These are phyloP conservation scores for Pseudogymnoascus sp. DNA, from an alignment of 2,329 filamentous ascomycete species.

Conservation along the genomic window DNA sequence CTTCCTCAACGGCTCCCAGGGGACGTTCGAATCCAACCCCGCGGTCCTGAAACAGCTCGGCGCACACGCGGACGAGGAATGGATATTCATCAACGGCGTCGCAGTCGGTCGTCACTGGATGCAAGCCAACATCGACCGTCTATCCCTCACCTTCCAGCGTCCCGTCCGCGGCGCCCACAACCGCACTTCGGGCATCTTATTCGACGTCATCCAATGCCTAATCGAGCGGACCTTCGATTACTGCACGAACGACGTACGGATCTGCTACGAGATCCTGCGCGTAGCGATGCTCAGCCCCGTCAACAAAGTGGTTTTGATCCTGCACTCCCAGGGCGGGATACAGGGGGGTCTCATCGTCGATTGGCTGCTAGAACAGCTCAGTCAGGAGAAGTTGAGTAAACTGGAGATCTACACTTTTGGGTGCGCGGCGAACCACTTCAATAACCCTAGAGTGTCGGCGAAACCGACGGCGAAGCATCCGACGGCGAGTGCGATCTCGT, in stretches of 20 bases:
- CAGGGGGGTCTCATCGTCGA: slow-evolving; percentile 65
- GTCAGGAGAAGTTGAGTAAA: slow-evolving; percentile 55
- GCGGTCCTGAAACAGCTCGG: slow-evolving; percentile 41
- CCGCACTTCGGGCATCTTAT: slow-evolving; percentile 60
- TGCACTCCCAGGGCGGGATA: slow-evolving; percentile 72
- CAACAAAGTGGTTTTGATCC: slow-evolving; percentile 59
- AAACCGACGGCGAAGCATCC: slow-evolving; percentile 29
- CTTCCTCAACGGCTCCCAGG: slow-evolving; percentile 42
- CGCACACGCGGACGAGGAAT: slow-evolving; percentile 53
- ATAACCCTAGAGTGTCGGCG: slow-evolving; percentile 54
- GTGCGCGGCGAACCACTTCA: slow-evolving; percentile 72
- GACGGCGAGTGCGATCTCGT: slow-evolving; percentile 47
- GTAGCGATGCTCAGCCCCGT: slow-evolving; percentile 50
- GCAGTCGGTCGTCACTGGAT: slow-evolving; percentile 57
- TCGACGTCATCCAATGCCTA: slow-evolving; percentile 69
- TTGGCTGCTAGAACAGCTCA: slow-evolving; percentile 65
- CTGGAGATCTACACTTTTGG: slow-evolving; percentile 74
- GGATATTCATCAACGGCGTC: slow-evolving; percentile 75
- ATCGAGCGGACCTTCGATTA: slow-evolving; percentile 68
- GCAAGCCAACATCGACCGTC: slow-evolving; percentile 59
- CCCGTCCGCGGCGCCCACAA: slow-evolving; percentile 69
- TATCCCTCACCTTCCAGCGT: slow-evolving; percentile 63
- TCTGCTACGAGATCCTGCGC: slow-evolving; percentile 55
- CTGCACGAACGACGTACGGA: slow-evolving; percentile 57
- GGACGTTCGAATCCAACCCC: slow-evolving; percentile 43